Base-by-base conservation (phyloP, 441 rosid species). In the Eutrema salsugineum region DNA sequence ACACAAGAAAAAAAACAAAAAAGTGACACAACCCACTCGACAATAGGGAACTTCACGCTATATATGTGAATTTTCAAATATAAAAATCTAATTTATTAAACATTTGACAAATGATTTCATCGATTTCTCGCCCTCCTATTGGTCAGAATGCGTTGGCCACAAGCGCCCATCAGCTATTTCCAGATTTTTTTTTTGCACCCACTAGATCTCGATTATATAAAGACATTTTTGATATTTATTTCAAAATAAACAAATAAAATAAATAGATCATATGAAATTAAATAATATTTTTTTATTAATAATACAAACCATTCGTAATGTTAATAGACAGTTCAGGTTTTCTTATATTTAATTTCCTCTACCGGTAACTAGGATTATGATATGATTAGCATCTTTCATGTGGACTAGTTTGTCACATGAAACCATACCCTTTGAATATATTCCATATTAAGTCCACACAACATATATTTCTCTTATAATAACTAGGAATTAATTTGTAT, bases 341-440 rank as follows among this genome's bases (percentile, higher is more conserved):
- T 5, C 16, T 38, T 46, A 47, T 65, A 28, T 56, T 17, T 39
- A 28, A 7, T 57, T 47, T 47, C 27, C 1, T 27, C 3, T 49
- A 39, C 60, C 27, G 51, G 60, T 56, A 47, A 48, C 46, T 38
- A 47, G 60, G 66, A 59, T 66, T 66, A 8, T 73, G 78, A 66
- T 66, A 59, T 40, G 32, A 66, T 57, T 30, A 47, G 71, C 65
- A 56, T 65, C 71, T 72, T 63, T 12, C 19, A 16, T 35, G 36
- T 30, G 35, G 14, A 19, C 7, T 11, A 32, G 42, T 36, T 44
- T 55, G 57, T 43, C 63, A 54, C 70, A 72, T 75, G 69, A 35
- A 61, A 75, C 64, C 59, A 68, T 75, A 55, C 51, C 17, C 63
- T 74, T 61, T 67, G 64, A 51, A 75, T 53, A 54, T 75, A 53